Evolutionary conservation across 2,329 filamentous ascomycete genomes (phyloP).

Genomic region (Colletotrichum neosansevieriae): DNA sequence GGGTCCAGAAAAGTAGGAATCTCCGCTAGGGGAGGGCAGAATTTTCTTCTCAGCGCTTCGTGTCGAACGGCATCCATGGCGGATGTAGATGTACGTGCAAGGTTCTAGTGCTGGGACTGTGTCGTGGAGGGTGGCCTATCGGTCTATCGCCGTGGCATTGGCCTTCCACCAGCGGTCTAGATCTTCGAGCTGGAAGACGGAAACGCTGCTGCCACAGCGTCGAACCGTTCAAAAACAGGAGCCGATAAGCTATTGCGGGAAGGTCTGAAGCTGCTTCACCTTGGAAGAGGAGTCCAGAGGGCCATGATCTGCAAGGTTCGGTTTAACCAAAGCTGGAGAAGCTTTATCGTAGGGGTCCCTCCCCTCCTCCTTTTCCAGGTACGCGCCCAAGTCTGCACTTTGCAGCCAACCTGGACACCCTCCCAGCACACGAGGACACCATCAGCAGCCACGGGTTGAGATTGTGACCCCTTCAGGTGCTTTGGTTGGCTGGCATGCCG

Average conservation of each 20-base stretch:
- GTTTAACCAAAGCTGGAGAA: constrained; percentile 8
- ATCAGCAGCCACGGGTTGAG: constrained; percentile 13
- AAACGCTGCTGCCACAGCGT: constrained; percentile 21
- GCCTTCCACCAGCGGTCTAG: constrained; percentile 21
- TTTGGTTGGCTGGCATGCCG: constrained; percentile 35
- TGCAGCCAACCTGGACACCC: constrained; percentile 14
- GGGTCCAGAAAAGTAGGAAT: constrained; percentile 19
- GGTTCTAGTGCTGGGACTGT: constrained; percentile 21
- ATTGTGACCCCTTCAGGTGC: constrained; percentile 11
- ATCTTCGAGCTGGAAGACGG: constrained; percentile 13
- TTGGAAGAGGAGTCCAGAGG: constrained; percentile 14
- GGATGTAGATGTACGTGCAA: constrained; percentile 18
- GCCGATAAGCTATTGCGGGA: constrained; percentile 5
- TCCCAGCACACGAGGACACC: constrained; percentile 33
- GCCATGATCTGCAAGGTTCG: constrained; percentile 31
- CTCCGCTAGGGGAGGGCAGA: not conserved
- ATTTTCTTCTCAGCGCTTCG: constrained; percentile 18
- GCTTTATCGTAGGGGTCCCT: constrained; percentile 26
- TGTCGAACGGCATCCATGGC: constrained; percentile 7
- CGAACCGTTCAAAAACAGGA: not conserved
- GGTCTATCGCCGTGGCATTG: constrained; percentile 31
- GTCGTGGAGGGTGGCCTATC: constrained; percentile 37
- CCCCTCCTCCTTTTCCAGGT: constrained; percentile 34
- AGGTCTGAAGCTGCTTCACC: constrained; percentile 16
- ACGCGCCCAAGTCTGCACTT: constrained; percentile 22